Percentiles rank a stretch among this genome's conserved stretches.
phyloP scores from a whole-genome alignment of 331 rosid genomes.

The Arachis monticola region DNA sequence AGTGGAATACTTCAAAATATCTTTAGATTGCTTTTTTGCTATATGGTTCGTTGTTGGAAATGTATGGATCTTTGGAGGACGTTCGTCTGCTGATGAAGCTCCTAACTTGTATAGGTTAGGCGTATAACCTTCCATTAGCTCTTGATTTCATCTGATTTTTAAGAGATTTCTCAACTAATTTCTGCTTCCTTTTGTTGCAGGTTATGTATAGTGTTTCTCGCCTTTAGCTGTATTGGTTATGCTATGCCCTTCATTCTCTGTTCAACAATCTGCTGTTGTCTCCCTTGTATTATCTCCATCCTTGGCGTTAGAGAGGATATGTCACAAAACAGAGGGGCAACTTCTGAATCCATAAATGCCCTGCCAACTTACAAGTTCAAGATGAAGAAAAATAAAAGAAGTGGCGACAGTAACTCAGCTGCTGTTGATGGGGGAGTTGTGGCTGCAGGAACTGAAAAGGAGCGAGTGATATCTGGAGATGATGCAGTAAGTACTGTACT shows the following conservation, averaged over 20 bases:
- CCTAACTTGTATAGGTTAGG: conserved; percentile 91
- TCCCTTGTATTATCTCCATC: conserved; percentile 93
- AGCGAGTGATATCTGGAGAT: conserved; percentile 89
- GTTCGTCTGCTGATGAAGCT: conserved; percentile 69
- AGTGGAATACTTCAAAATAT: conserved; percentile 92
- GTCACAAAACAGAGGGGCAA: conserved; percentile 88
- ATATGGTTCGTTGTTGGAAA: conserved; percentile 99
- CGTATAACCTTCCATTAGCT: conserved; percentile 50
- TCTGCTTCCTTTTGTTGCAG: conserved; percentile 58
- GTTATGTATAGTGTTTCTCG: conserved; percentile 93
- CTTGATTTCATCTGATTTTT: conserved; percentile 25
- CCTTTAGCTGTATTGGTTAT: conserved; percentile 94
- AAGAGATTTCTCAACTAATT: conserved; percentile 20
- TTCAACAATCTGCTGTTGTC: conserved; percentile 97
- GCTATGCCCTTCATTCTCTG: conserved; percentile 99
- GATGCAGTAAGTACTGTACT: conserved; percentile 81
- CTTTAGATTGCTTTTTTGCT: conserved; percentile 94
- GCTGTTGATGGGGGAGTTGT: conserved; percentile 79
- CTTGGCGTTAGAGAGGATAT: conserved; percentile 93
- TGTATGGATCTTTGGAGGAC: conserved; percentile 99
- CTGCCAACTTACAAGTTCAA: conserved; percentile 93
- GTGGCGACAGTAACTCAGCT: conserved; percentile 57
- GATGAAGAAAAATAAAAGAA: conserved; percentile 70
- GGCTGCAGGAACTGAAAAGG: conserved; percentile 93
- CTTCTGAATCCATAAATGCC: conserved; percentile 84